These are phyloP conservation scores for Penicillium griseofulvum DNA, from an alignment of 2,329 filamentous ascomycete species.

Conservation along the genomic window DNA sequence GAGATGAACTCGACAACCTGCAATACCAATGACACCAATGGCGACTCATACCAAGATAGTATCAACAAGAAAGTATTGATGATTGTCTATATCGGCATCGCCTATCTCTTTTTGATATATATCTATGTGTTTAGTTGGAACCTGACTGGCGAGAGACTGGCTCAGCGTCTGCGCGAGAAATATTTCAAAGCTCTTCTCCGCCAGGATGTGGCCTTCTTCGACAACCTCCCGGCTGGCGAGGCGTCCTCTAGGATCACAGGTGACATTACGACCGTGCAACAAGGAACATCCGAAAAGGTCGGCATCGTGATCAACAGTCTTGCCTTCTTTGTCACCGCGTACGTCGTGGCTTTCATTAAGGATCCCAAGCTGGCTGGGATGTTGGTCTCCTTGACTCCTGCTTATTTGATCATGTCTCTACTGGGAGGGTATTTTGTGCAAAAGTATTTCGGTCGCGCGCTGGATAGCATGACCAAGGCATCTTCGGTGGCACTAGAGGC, in stretches of 20 bases:
- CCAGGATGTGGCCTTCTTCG: constrained; percentile 82
- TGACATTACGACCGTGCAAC: constrained; percentile 80
- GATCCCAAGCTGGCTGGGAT: constrained; percentile 73
- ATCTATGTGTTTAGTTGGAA: constrained; percentile 79
- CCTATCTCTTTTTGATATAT: constrained; percentile 68
- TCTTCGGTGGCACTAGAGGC: constrained; percentile 62
- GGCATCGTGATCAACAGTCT: constrained; percentile 65
- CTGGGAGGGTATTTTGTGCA: constrained; percentile 55
- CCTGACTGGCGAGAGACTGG: constrained; percentile 69
- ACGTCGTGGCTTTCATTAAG: constrained; percentile 75
- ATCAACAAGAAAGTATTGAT: constrained; percentile 9
- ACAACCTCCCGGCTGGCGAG: constrained; percentile 79
- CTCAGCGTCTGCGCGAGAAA: constrained; percentile 66
- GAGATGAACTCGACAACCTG: constrained; percentile 29
- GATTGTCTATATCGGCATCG: constrained; percentile 67
- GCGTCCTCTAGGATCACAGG: constrained; percentile 81
- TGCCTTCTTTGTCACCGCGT: constrained; percentile 74
- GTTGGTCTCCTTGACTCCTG: constrained; percentile 59
- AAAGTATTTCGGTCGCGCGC: constrained; percentile 49
- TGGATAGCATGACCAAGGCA: constrained; percentile 54
- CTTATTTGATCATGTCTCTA: constrained; percentile 58
- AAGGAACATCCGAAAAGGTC: constrained; percentile 80
- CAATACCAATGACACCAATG: neutral
- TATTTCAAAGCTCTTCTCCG: constrained; percentile 73
- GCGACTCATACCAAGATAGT: constrained; percentile 1